Base-by-base conservation (phyloP, 805 yeast genomes). In the Ogataea trehaloabstinens region DNA sequence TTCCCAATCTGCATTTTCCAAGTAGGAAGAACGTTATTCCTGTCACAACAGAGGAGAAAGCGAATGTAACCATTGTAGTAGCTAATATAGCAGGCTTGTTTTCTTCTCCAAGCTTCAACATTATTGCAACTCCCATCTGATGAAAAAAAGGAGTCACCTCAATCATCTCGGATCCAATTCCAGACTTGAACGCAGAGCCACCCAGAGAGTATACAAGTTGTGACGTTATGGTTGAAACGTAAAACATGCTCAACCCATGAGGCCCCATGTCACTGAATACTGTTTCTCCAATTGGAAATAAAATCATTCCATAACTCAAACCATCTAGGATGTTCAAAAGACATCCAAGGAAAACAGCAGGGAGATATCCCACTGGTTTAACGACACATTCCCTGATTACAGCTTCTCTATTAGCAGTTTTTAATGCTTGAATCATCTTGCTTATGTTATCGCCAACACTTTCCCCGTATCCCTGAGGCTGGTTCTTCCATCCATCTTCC, bases 121-220 rank as follows among this genome's bases (percentile, higher is more conserved):
- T 68, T 34, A 93, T 81, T 11, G 82, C 68, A 19, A 76, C 68
- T 1, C 97, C 97, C 95, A 93, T 90, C 2, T 95, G 74, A 56
- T 93, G 99, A 69, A 91, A 91, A 60, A 93, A 93, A 2, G 99
- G 99, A 2, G 96, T 95, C n/a, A 93, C 88, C 61, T 93, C 99
- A 49, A 93, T 93, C 99, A 93, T 93, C 64, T 93, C 98, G 3
- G 96, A 85, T 1, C 99, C 99, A 31, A 91, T 80, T n/a, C 95
- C 96, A 2, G 89, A 74, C 45, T 78, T 79, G 66, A 93, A 91
- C 6, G 86, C 85, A 12, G 96, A 86, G 1, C 95, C 95, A 12
- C 99, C 99, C 18, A 86, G 62, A 0, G 97, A 89, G 57, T 78
- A 90, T 5, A 88, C 85, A 46, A 89, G 64, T 60, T 93, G 99